phyloP scores from a whole-genome alignment of 352 stramenopile species.

The Aphanomyces stellatus region DNA sequence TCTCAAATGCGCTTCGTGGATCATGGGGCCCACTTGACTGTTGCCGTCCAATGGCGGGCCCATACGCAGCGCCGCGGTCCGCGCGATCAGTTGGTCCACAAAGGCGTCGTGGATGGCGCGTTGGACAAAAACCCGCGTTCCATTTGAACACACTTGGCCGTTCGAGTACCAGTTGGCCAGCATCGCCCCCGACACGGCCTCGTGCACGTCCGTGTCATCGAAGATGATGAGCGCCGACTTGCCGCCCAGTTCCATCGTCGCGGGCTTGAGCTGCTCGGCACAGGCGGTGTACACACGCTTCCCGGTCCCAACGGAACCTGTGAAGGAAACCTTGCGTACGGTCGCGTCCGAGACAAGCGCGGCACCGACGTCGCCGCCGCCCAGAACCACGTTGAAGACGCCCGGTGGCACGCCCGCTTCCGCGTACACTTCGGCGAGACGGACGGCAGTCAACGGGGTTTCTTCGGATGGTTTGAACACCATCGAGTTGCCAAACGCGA shows the following conservation, averaged over 20 bases:
- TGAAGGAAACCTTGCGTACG: constrained; percentile 82
- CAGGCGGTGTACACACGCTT: constrained; percentile 58
- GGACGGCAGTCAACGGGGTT: constrained; percentile 66
- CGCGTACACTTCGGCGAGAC: constrained; percentile 55
- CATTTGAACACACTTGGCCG: constrained; percentile 86
- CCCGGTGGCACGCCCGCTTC: constrained; percentile 60
- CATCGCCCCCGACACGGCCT: constrained; percentile 71
- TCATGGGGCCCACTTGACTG: constrained; percentile 84
- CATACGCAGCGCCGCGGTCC: constrained; percentile 61
- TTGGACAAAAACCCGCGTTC: constrained; percentile 86
- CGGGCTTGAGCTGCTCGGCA: constrained; percentile 71
- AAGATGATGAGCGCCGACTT: constrained; percentile 87
- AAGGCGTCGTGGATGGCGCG: constrained; percentile 74
- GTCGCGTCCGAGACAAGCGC: constrained; percentile 42
- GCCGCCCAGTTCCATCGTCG: constrained; percentile 86
- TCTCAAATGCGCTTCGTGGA: constrained; percentile 69
- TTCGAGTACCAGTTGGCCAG: constrained; percentile 85
- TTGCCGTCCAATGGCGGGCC: constrained; percentile 72
- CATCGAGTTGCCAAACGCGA: constrained; percentile 86
- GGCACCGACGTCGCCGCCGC: constrained; percentile 44
- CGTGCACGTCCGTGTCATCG: constrained; percentile 70
- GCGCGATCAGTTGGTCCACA: constrained; percentile 64
- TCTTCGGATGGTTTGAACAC: constrained; percentile 89
- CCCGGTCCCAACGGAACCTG: constrained; percentile 66
- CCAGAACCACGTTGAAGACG: constrained; percentile 75